Conservation (phyloP, 768 basidiomycete genomes). For the Lentinula sp. region DNA sequence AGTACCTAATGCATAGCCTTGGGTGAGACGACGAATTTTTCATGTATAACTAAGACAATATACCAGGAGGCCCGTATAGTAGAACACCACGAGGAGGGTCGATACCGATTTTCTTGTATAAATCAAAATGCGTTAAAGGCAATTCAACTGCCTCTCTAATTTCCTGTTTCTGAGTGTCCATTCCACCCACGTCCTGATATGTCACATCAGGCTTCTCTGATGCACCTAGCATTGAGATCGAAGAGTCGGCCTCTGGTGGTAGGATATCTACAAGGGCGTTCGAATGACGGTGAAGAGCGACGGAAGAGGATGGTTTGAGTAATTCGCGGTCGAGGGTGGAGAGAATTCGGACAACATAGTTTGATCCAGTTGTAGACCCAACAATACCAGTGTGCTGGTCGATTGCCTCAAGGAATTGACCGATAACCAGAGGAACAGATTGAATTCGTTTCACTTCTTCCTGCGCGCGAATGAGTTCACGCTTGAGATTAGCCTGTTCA, state of each 20-base stretch:
- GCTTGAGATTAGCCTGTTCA: constrained; percentile 95
- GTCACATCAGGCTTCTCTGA: constrained; percentile 94
- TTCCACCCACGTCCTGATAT: constrained; percentile 93
- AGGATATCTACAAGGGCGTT: constrained; percentile 98
- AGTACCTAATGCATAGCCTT: constrained; percentile 55
- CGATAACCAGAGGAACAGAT: constrained; percentile 97
- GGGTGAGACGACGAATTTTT: neutral
- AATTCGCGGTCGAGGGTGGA: constrained; percentile 96
- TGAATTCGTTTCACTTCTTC: constrained; percentile 99
- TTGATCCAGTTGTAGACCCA: constrained; percentile 95
- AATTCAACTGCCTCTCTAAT: constrained; percentile 98
- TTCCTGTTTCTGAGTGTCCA: constrained; percentile 98
- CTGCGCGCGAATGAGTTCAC: constrained; percentile 96
- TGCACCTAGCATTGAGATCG: constrained; percentile 89
- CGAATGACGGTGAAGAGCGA: constrained; percentile 98
- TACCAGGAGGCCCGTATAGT: constrained; percentile 94
- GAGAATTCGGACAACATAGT: constrained; percentile 96
- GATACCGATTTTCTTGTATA: constrained; percentile 99
- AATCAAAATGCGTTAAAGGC: constrained; percentile 92
- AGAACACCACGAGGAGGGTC: constrained; percentile 97
- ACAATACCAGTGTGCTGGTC: constrained; percentile 97
- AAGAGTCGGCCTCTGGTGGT: constrained; percentile 97
- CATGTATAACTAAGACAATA: constrained; percentile 9
- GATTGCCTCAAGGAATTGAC: constrained; percentile 98
- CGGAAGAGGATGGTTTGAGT: constrained; percentile 93